Conservation (phyloP, 768 basidiomycete species). For the Steccherinum ochraceum region DNA sequence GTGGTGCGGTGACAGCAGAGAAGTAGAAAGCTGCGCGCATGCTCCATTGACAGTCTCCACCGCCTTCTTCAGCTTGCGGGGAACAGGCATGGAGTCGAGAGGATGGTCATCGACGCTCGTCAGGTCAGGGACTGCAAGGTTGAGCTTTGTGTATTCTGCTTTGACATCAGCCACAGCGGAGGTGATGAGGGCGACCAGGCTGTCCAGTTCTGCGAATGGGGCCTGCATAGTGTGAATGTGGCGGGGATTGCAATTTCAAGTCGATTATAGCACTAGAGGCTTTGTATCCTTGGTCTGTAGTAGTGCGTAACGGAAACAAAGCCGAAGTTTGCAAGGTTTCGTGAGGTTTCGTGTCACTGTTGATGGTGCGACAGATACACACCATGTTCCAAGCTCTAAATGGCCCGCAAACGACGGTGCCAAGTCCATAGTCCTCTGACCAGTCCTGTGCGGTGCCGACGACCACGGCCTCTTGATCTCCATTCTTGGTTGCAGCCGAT, state of each 20-base stretch:
- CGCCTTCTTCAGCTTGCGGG: not conserved
- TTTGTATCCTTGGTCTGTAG: too few relatives aligned
- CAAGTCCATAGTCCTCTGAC: not conserved
- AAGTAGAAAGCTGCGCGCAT: conserved; percentile 16
- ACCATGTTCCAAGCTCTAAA: not conserved
- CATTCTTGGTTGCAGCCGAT: not conserved
- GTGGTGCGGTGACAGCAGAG: conserved; percentile 10
- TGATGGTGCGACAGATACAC: not conserved
- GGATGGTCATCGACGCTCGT: conserved; percentile 23
- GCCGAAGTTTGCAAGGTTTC: too few relatives aligned
- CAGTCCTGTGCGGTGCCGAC: not conserved
- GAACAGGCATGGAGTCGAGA: conserved; percentile 28
- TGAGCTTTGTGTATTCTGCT: conserved; percentile 19
- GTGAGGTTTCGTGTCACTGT: not conserved
- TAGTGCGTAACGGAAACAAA: too few relatives aligned
- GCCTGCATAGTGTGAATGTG: not conserved
- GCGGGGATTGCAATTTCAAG: too few relatives aligned
- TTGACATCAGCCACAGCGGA: conserved; percentile 27
- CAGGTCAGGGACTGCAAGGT: conserved; percentile 11
- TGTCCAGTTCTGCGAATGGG: not conserved
- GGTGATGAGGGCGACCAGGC: conserved; percentile 23
- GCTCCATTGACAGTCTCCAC: conserved; percentile 12
- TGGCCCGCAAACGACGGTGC: not conserved
- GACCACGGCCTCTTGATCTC: not conserved
- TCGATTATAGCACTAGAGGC: too few relatives aligned